A percentile compares a stretch with the other conserved stretches of the same genome.
Evolutionary conservation across 2,329 filamentous ascomycete genomes (phyloP).

Genomic region (Chrysoporthe cubensis): DNA sequence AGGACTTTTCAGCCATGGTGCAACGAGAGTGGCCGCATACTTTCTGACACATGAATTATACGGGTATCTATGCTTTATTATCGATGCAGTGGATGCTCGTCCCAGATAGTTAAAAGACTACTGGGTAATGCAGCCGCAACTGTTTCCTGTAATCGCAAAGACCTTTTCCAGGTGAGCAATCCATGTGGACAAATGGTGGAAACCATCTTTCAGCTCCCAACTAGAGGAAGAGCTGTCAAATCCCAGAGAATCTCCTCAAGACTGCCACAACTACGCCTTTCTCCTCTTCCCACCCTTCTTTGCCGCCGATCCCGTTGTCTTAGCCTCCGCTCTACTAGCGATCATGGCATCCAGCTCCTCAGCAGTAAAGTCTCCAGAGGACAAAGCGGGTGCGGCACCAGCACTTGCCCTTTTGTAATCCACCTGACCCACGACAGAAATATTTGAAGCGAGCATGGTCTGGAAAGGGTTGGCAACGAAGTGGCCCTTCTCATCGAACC

Average conservation of each 20-base stretch:
- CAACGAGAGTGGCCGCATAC: background rate
- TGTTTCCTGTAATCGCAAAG: background rate
- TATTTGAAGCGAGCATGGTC: constrained; percentile 71
- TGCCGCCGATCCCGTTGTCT: constrained; percentile 38
- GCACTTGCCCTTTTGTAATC: constrained; percentile 61
- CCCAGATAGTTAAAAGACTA: background rate
- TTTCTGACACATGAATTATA: background rate
- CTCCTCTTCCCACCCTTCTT: constrained; percentile 52
- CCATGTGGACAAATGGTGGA: background rate
- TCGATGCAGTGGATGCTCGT: background rate
- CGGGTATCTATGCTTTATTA: constrained; percentile 5
- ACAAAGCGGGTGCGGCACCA: constrained; percentile 44
- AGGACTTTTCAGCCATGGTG: background rate
- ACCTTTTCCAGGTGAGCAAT: background rate
- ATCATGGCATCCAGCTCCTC: constrained; percentile 55
- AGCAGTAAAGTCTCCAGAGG: constrained; percentile 39
- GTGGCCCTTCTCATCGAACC: constrained; percentile 75
- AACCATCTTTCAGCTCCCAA: background rate
- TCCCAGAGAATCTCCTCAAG: background rate
- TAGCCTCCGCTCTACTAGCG: constrained; percentile 41
- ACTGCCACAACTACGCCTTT: constrained; percentile 41
- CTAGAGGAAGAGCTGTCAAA: background rate
- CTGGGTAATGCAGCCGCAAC: background rate
- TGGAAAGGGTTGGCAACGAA: constrained; percentile 80
- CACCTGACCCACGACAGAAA: constrained; percentile 66